Evolutionary conservation across 2,329 filamentous ascomycete species (phyloP).

Genomic region (Neocatenulostroma microsporum): DNA sequence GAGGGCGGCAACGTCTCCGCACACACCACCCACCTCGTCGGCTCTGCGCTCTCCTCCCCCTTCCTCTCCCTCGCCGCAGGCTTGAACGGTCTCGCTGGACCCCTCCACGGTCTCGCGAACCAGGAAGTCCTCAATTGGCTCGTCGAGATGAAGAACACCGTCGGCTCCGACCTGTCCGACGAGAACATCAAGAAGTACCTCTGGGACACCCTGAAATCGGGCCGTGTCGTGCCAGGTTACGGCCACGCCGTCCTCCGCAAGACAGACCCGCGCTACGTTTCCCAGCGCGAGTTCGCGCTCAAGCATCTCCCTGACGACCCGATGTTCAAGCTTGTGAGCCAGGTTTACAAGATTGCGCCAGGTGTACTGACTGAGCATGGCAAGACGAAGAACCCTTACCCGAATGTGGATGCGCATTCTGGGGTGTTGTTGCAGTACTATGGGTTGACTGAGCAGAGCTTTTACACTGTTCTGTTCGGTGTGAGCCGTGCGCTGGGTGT

Average conservation of each 20-base stretch:
- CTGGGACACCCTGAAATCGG: slow-evolving; percentile 91
- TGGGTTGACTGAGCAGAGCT: slow-evolving; percentile 96
- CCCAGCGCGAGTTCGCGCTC: slow-evolving; percentile 93
- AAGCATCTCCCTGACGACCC: slow-evolving; percentile 92
- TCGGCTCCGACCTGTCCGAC: slow-evolving; percentile 94
- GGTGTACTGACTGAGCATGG: slow-evolving; percentile 97
- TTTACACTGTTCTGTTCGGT: slow-evolving; percentile 99
- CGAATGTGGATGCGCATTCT: slow-evolving; percentile 98
- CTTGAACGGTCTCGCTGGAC: slow-evolving; percentile 95
- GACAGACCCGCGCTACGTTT: slow-evolving; percentile 98
- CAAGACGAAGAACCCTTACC: slow-evolving; percentile 99
- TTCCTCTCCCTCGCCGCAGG: slow-evolving; percentile 95
- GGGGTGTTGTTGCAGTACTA: slow-evolving; percentile 99
- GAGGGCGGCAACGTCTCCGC: slow-evolving; percentile 98
- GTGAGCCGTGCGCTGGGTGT: slow-evolving; percentile 97
- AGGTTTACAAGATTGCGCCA: slow-evolving; percentile 99
- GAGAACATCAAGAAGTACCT: slow-evolving; percentile 97
- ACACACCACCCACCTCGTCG: slow-evolving; percentile 97
- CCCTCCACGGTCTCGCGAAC: slow-evolving; percentile 98
- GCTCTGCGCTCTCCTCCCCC: slow-evolving; percentile 90
- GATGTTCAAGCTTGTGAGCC: slow-evolving; percentile 99
- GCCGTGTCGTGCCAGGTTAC: slow-evolving; percentile 95
- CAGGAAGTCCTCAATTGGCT: slow-evolving; percentile 99
- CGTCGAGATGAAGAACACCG: slow-evolving; percentile 91
- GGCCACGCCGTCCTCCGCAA: slow-evolving; percentile 98